Evolutionary conservation across 2,329 filamentous ascomycete genomes (phyloP).

Genomic region (Monilinia fructicola): DNA sequence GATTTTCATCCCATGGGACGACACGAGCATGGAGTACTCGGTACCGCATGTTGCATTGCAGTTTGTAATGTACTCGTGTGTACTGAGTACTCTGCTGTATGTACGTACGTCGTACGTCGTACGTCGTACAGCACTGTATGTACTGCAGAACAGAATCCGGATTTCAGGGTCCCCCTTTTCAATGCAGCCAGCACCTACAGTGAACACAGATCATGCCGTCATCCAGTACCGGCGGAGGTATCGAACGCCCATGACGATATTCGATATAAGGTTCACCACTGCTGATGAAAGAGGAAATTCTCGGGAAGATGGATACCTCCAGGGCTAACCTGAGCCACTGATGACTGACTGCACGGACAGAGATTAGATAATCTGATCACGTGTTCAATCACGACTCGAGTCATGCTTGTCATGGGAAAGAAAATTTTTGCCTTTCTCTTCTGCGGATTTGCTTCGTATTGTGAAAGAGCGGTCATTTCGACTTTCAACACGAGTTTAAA

Average conservation of each 20-base stretch:
- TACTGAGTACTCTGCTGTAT: too few relatives aligned
- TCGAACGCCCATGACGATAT: background rate
- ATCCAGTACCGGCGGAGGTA: background rate
- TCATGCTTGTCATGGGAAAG: background rate
- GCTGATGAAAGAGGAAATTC: background rate
- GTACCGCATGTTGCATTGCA: too few relatives aligned
- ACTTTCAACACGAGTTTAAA: background rate
- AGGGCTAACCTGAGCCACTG: too few relatives aligned
- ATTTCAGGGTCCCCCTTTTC: conserved; percentile 5
- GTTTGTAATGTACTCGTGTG: too few relatives aligned
- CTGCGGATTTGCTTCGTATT: too few relatives aligned
- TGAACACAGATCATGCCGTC: conserved; percentile 6
- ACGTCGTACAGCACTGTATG: too few relatives aligned
- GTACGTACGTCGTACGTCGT: too few relatives aligned
- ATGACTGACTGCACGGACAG: too few relatives aligned
- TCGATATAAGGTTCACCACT: background rate
- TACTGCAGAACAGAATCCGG: background rate
- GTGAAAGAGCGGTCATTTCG: background rate
- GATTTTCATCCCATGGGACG: conserved; percentile 8
- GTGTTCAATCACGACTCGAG: background rate
- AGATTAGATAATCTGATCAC: background rate
- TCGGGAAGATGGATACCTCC: conserved; percentile 1
- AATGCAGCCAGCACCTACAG: too few relatives aligned
- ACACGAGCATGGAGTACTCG: conserved; percentile 13
- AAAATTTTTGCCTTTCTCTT: background rate